Percentiles rank a stretch among this genome's conserved stretches.
These are phyloP conservation scores for Fibroporia radiculosa DNA, from an alignment of 768 basidiomycete genomes.

Conservation along the genomic window DNA sequence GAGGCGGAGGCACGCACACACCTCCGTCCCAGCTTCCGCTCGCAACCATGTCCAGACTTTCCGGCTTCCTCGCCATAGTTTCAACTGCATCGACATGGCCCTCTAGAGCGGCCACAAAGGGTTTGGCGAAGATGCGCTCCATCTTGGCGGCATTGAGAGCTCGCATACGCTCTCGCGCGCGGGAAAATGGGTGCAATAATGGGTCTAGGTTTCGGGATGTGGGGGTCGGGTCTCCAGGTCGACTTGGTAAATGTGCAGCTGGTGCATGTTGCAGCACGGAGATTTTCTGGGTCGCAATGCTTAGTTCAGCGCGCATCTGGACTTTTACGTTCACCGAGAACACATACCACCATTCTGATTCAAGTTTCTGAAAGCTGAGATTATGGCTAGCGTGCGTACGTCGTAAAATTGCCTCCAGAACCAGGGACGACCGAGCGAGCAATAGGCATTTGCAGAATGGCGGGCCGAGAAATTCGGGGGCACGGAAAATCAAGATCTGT, in stretches of 20 bases:
- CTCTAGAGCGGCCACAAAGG: constrained; percentile 83
- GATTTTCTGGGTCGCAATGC: constrained; percentile 87
- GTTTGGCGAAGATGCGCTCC: constrained; percentile 97
- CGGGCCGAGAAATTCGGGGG: too few species aligned
- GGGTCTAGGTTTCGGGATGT: constrained; percentile 90
- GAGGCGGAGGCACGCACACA: constrained; percentile 30
- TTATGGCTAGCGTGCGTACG: too few species aligned
- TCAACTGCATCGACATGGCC: constrained; percentile 96
- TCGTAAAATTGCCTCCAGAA: too few species aligned
- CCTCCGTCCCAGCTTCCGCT: constrained; percentile 97
- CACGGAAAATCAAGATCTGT: too few species aligned
- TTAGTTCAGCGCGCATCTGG: too few species aligned
- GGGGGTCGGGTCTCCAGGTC: constrained; percentile 81
- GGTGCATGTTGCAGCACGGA: constrained; percentile 81
- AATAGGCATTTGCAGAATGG: too few species aligned
- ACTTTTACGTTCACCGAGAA: too few species aligned
- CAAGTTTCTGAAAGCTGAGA: too few species aligned
- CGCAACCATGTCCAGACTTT: constrained; percentile 69
- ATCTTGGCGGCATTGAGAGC: constrained; percentile 95
- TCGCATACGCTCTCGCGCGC: constrained; percentile 86
- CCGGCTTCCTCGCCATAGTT: constrained; percentile 63
- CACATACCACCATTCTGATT: too few species aligned
- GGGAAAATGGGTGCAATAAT: constrained; percentile 90
- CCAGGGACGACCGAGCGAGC: too few species aligned
- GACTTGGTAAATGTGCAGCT: constrained; percentile 59